A percentile compares a stretch with the other conserved stretches of the same genome.
These are phyloP conservation scores for Vicia sativa DNA, from an alignment of 306 rosid species.

Conservation along the genomic window DNA sequence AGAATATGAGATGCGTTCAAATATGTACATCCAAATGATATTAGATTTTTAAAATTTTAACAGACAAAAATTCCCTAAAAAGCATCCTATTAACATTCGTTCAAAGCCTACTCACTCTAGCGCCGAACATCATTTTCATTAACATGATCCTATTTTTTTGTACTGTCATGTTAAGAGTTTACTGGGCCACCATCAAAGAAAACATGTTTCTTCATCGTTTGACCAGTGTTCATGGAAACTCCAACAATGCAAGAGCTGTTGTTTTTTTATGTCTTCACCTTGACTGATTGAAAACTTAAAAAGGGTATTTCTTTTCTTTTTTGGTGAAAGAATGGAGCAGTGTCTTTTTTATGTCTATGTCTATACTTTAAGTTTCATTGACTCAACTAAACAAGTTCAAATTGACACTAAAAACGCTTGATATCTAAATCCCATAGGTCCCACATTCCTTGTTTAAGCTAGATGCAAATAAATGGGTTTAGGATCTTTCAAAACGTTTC, in stretches of 20 bases:
- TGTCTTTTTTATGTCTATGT: neutral
- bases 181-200: constrained; percentile 18
- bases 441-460: constrained; percentile 20
- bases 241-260: neutral
- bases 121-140: constrained; percentile 6
- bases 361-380: constrained; percentile 3
- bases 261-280: neutral
- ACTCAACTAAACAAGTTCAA: neutral
- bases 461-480: constrained; percentile 33
- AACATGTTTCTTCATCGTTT: constrained; percentile 26
- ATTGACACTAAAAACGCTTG: neutral
- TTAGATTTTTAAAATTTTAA: no score
- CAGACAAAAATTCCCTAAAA: no score
- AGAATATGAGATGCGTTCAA: no score
- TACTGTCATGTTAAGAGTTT: constrained; percentile 3
- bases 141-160: constrained; percentile 12
- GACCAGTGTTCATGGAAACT: constrained; percentile 33
- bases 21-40: no score
- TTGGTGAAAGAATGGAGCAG: neutral
- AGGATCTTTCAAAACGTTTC: constrained; percentile 2
- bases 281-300: constrained; percentile 28
- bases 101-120: neutral
- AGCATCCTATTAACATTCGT: neutral
- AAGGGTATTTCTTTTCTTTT: constrained; percentile 16
- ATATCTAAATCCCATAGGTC: constrained; percentile 1